phyloP scores from a whole-genome alignment of 2,329 filamentous ascomycete species.

The Coniella lustricola region DNA sequence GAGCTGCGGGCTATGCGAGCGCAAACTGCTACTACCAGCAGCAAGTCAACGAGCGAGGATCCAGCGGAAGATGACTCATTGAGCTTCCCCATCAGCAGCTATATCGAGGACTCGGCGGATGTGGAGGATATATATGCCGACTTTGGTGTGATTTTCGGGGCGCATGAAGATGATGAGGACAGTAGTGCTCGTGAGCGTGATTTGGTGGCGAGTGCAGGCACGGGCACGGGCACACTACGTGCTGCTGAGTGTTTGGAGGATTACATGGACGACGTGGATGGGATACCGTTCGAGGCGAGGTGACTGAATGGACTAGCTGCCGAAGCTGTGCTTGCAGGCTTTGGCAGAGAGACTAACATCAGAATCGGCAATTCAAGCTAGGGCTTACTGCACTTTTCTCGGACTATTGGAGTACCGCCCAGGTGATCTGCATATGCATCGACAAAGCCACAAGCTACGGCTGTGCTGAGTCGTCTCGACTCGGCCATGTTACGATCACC shows the following conservation, averaged over 20 bases:
- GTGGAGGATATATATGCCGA: slow-evolving; percentile 48
- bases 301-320: neutral
- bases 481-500: too few relatives aligned
- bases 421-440: too few relatives aligned
- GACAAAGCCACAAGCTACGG: too few relatives aligned
- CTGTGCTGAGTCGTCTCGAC: too few relatives aligned
- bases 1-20: slow-evolving; percentile 23
- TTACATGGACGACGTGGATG: slow-evolving; percentile 49
- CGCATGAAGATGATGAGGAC: slow-evolving; percentile 29
- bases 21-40: slow-evolving; percentile 19
- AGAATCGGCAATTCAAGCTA: too few relatives aligned
- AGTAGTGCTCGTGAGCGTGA: neutral
- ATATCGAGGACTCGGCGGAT: slow-evolving; percentile 36
- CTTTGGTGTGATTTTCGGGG: slow-evolving; percentile 45
- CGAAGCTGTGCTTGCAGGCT: neutral
- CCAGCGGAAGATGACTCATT: slow-evolving; percentile 37
- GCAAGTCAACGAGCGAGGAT: neutral
- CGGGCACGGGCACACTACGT: too few relatives aligned
- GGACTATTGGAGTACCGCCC: too few relatives aligned
- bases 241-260: slow-evolving; percentile 40
- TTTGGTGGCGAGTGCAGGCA: neutral
- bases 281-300: slow-evolving; percentile 40
- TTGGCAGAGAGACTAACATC: too few relatives aligned
- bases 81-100: slow-evolving; percentile 40
- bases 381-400: too few relatives aligned